These are phyloP conservation scores for Phytophthora multivora DNA, from an alignment of 352 stramenopile genomes.

Conservation along the genomic window DNA sequence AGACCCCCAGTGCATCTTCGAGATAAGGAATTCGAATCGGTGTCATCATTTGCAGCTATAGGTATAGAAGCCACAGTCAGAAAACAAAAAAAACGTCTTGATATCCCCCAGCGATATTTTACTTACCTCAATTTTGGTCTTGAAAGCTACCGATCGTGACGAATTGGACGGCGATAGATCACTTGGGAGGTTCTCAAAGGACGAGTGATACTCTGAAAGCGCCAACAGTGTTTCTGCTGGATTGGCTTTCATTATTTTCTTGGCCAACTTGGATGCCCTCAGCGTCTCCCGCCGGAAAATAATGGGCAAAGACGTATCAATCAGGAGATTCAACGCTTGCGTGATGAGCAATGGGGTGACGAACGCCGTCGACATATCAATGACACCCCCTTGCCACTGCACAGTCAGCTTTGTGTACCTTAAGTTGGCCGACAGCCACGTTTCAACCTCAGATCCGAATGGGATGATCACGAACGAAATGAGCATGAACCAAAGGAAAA, in stretches of 20 bases:
- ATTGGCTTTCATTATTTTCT: conserved; percentile 84
- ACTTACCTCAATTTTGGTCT: conserved; percentile 82
- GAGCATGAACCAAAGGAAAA: conserved; percentile 91
- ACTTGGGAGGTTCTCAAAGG: conserved; percentile 66
- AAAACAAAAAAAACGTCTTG: too few species aligned
- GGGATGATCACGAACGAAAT: conserved; percentile 89
- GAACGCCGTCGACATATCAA: conserved; percentile 88
- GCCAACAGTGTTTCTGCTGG: conserved; percentile 81
- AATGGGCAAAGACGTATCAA: conserved; percentile 79
- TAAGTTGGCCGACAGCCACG: conserved; percentile 78
- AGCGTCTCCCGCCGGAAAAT: conserved; percentile 67
- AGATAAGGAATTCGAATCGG: conserved; percentile 89
- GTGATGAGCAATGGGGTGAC: conserved; percentile 87
- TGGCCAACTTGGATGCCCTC: conserved; percentile 74
- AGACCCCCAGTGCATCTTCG: conserved; percentile 72
- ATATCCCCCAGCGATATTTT: too few species aligned
- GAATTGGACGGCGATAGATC: conserved; percentile 31
- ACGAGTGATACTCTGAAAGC: conserved; percentile 83
- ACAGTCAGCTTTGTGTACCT: conserved; percentile 84
- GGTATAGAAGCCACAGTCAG: too few species aligned
- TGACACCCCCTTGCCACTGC: conserved; percentile 82
- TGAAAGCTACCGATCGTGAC: conserved; percentile 59
- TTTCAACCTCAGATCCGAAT: conserved; percentile 80
- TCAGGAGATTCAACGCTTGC: conserved; percentile 82
- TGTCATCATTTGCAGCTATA: conserved; percentile 88